Conservation (phyloP, 768 basidiomycete species). For the Royoungia palumana region DNA sequence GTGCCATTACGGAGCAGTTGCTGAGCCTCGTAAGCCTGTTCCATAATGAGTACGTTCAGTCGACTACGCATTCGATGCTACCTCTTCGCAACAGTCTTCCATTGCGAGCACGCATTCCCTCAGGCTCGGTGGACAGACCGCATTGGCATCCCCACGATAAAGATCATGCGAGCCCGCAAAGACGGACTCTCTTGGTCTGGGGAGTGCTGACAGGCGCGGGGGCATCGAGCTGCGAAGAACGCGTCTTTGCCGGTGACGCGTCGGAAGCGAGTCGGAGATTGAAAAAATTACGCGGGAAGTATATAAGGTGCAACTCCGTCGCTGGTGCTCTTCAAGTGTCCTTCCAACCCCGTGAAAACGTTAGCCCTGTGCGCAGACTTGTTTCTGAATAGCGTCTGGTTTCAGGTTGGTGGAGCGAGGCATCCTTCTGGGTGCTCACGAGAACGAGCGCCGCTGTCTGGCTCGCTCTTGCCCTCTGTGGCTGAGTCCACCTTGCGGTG, state of each 20-base stretch:
- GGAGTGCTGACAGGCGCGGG: conserved; percentile 45
- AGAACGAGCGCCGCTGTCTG: conserved; percentile 40
- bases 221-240: conserved; percentile 33
- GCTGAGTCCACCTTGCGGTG: conserved; percentile 52
- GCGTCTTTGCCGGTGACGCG: conserved; percentile 10
- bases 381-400: conserved; percentile 54
- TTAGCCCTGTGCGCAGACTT: conserved; percentile 43
- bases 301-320: conserved; percentile 30
- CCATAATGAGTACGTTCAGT: background rate
- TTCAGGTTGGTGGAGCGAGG: conserved; percentile 83
- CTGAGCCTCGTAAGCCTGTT: conserved; percentile 66
- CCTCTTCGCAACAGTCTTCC: conserved; percentile 83
- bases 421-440: conserved; percentile 48
- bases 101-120: conserved; percentile 74
- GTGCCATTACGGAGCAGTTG: conserved; percentile 67
- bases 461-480: conserved; percentile 35
- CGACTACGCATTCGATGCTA: conserved; percentile 20
- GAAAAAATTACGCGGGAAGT: conserved; percentile 15
- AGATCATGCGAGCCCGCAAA: conserved; percentile 65
- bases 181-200: conserved; percentile 58
- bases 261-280: conserved; percentile 25
- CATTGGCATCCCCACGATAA: conserved; percentile 61
- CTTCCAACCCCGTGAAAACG: conserved; percentile 64
- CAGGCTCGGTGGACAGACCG: conserved; percentile 67
- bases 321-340: conserved; percentile 50